Evolutionary conservation across 176 grass and related monocot species (phyloP), one percentile per base, ranked within the genome.

Genomic region (Thalia dealbata): DNA sequence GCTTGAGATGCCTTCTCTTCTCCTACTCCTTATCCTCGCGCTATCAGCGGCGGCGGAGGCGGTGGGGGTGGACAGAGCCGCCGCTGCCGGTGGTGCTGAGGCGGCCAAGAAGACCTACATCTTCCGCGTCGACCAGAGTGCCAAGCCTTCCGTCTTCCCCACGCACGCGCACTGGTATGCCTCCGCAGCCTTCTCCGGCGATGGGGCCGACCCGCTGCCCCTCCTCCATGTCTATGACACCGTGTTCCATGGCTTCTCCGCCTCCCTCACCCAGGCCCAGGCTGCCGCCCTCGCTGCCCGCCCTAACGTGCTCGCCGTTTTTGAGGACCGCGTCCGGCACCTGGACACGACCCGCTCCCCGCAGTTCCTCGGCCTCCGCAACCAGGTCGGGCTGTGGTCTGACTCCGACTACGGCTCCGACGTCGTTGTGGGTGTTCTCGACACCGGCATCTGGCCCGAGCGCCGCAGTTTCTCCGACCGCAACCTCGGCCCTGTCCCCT

Each of bases 381-480:
- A 90, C n/a, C 89, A 82, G 21, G 75, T 97, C 5, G 90, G 89
- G 7, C 95, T 92, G 3, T 97, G 95, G 95, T 97, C 90, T 32
- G 75, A 88, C 67, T 74, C 95, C 1, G 90, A 97, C 82, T 97
- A 97, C 56, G 95, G 95, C 67, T 92, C 90, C 3, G 95, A 92
- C 67, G 95, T 91, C 56, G 26, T 97, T 38, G 73, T 97, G 10
- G 95, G 95, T 43, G 85, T 97, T 27, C 83, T 93, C 21, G 95
- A 97, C 78, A 97, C 95, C 1, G 95, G 95, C 52, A 74, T 93
- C 12, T 97, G 90, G 95, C 90, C 95, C 38, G 95, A 93, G 75
- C 85, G 85, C 13, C 85, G 95, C n/a, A 93, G 87, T 63, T 81
- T 97, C 22, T 93, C 95, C 0, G 95, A 97, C 48, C 21, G 87